Evolutionary conservation across 495 filamentous ascomycete genomes (phyloP), one percentile per base, ranked within the genome.

Genomic region (Penicillium ochrochloron): DNA sequence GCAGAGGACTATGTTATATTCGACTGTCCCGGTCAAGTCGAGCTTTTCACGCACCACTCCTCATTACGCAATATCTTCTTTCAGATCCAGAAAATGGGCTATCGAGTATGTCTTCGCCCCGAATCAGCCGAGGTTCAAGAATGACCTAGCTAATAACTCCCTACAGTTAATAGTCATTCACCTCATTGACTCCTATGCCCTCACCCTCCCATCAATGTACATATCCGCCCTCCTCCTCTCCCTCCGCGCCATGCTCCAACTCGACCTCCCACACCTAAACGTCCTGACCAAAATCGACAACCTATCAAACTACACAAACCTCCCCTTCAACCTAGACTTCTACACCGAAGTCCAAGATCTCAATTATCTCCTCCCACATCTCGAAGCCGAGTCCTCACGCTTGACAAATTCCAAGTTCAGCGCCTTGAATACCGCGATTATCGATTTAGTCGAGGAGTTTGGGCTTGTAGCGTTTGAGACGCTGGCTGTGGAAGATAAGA

Each of bases 331-430:
- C 67, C 85, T 99, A 39, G 93, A 97, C 66, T 99, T 88, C 75
- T 99, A 98, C 77, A 97, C 95, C 57, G 95, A 99, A 72, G 93
- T 97, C n/a, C 92, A 98, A 76, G 92, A 97, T 61, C 87, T 99
- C 6, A 83, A 82, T 3, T 91, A 96, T 66, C 86, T 99, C 19
- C 83, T 95, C 9, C 93, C 94, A 0, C 81, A 89, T 54, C 86
- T 99, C 14, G 85, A 89, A 63, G 81, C 82, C 25, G 87, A 86
- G 48, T 77, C 75, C 67, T 88, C 81, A 62, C 82, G 68, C 63
- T 85, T 82, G 56, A 82, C 84, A 6, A 85, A 86, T 65, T 78
- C 80, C 11, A 97, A 96, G 71, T 98, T 94, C 70, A 83, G 87
- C 39, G 85, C 87, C 8, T 78, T 99, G 8, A 97, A 98, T 75